Conservation (phyloP, 306 rosid species). For the Cercis canadensis region DNA sequence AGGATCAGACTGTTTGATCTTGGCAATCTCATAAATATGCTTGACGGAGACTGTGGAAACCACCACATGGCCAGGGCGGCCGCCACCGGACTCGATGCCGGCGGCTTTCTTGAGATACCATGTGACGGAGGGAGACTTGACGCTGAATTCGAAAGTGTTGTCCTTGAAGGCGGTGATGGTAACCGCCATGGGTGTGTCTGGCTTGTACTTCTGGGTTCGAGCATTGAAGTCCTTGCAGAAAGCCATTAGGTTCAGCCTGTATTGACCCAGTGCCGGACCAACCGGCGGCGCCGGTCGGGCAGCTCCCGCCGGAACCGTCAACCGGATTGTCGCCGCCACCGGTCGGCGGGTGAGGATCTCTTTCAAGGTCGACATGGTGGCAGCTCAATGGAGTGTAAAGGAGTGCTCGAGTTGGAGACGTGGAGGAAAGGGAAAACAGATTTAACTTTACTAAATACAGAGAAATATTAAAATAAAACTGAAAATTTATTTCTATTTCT, state of each 20-base stretch:
- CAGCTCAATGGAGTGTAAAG: not conserved
- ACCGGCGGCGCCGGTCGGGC: constrained; percentile 80
- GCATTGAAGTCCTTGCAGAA: constrained; percentile 96
- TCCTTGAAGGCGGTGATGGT: constrained; percentile 85
- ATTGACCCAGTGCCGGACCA: constrained; percentile 85
- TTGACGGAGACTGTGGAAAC: constrained; percentile 64
- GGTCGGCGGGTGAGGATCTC: constrained; percentile 75
- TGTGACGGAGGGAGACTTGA: constrained; percentile 73
- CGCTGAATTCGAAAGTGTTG: constrained; percentile 83
- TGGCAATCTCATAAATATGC: constrained; percentile 87
- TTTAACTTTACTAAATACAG: too few species aligned
- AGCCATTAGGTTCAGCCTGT: constrained; percentile 87
- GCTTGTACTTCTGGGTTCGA: constrained; percentile 77
- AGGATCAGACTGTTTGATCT: constrained; percentile 80
- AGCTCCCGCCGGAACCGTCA: constrained; percentile 74
- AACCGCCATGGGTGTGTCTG: constrained; percentile 86
- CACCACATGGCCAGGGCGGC: constrained; percentile 75
- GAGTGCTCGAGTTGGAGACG: not conserved
- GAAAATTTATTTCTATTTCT: too few species aligned
- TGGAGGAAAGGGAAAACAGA: not conserved
- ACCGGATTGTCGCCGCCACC: constrained; percentile 74
- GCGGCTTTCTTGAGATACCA: constrained; percentile 90
- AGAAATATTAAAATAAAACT: too few species aligned
- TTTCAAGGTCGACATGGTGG: constrained; percentile 71
- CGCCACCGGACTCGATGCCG: constrained; percentile 72